Percentiles rank a stretch among this genome's conserved stretches.
Conservation (phyloP, 2,329 filamentous ascomycete species). For the Neocatenulostroma microsporum region DNA sequence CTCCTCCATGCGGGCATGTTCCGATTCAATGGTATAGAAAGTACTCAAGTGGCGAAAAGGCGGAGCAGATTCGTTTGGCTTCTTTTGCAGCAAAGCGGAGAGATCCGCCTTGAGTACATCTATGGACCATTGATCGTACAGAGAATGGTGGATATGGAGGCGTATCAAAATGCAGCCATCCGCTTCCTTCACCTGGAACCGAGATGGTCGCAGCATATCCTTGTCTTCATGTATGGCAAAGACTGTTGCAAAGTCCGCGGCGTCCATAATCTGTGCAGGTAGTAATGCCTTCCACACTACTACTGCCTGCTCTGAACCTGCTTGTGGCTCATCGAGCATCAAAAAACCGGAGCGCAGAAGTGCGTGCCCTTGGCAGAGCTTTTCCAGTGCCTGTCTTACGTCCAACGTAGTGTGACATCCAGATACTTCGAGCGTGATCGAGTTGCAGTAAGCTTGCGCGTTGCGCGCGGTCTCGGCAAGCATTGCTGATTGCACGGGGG, state of each 20-base stretch:
- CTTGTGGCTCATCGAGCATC: constrained; percentile 36
- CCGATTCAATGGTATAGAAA: constrained; percentile 36
- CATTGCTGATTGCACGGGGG: constrained; percentile 71
- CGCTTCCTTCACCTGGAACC: constrained; percentile 46
- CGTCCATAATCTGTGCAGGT: constrained; percentile 23
- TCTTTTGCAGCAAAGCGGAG: constrained; percentile 39
- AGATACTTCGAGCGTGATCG: constrained; percentile 57
- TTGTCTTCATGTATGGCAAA: constrained; percentile 19
- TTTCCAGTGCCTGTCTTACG: constrained; percentile 38
- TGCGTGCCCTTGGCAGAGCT: constrained; percentile 50
- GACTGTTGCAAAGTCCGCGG: constrained; percentile 10
- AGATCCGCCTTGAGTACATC: constrained; percentile 65
- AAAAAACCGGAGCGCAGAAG: constrained; percentile 69
- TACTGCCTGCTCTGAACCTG: constrained; percentile 48
- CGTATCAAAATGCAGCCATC: constrained; percentile 29
- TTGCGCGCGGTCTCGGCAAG: constrained; percentile 61
- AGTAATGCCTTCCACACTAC: constrained; percentile 53
- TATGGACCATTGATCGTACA: constrained; percentile 92
- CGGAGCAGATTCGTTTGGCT: constrained; percentile 36
- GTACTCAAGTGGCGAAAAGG: constrained; percentile 55
- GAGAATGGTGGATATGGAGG: constrained; percentile 66
- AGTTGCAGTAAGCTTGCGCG: constrained; percentile 65
- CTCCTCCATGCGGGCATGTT: constrained; percentile 32
- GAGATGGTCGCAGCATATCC: constrained; percentile 52
- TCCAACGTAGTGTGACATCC: constrained; percentile 7